Base-by-base conservation (phyloP, 2,329 filamentous ascomycete species). In the Penicillium palitans region DNA sequence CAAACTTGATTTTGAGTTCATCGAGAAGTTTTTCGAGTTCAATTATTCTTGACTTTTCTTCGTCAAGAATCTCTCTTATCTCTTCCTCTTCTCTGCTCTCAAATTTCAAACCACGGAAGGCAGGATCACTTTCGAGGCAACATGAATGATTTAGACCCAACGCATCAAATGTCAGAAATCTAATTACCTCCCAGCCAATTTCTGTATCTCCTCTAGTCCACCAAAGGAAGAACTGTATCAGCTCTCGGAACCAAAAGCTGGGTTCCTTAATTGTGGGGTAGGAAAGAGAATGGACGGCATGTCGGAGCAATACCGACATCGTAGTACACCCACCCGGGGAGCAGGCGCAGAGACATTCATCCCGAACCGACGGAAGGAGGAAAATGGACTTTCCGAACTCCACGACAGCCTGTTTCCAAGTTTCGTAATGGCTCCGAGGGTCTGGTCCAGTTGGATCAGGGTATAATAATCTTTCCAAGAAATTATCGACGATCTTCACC, bases 151-250 rank as follows among this genome's bases (percentile, higher is more conserved):
- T 54, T 13, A 58, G 40, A 24, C 21, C 27, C n/a, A 58, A 33
- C 31, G 48, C 56, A 21, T 58, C 50, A 37, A 58, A 58, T 40
- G 50, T 58, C 19, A 58, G 19, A 6, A 41, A 33, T 31, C 50
- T 12, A 7, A 58, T 50, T 6, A 45, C 24, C 21, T 10, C 4
- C 42, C 13, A 45, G 42, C 15, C 24, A 27, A 17, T n/a, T 45
- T 29, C 42, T 6, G 15, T n/a, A 45, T 45, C 15, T n/a, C 17
- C 15, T 27, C 7, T n/a, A 6, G 24, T 45, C 42, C 42, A 45
- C 24, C 25, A 10, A n/a, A 45, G 13, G 15, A 45, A 4, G 9
- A 45, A 45, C 19, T 29, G 15, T 8, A 45, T 45, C 2, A 45
- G 10, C 42, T 45, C 15, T n/a, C 9, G 24, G 42, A 29, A 27